Percentiles rank a stretch among this genome's conserved stretches.
Evolutionary conservation across 1,139 yeast species (phyloP).

Genomic region (Maudiozyma humilis): DNA sequence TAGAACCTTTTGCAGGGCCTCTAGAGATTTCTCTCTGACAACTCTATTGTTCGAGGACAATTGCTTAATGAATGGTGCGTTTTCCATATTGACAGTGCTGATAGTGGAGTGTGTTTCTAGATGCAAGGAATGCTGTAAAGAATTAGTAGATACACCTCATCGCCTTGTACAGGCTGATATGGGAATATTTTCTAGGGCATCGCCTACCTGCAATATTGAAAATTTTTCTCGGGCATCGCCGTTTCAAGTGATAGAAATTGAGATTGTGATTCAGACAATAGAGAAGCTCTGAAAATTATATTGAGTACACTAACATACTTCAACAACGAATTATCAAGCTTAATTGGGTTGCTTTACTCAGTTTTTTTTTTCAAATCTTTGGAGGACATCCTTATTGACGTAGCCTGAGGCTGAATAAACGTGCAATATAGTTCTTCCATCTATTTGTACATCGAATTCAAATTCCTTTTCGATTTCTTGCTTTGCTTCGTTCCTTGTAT

Average conservation of each 20-base stretch:
- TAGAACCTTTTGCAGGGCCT: slow-evolving; percentile 55
- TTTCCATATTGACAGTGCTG: slow-evolving; percentile 21
- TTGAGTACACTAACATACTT: too few species aligned
- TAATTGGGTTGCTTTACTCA: too few species aligned
- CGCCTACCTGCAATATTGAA: slow-evolving; percentile 1
- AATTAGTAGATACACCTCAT: too few species aligned
- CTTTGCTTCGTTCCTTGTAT: slow-evolving; percentile 20
- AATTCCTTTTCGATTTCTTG: slow-evolving; percentile 13
- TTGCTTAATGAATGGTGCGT: slow-evolving; percentile 58
- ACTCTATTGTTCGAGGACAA: slow-evolving; percentile 58
- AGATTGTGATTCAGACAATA: too few species aligned
- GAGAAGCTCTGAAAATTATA: too few species aligned
- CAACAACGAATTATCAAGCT: too few species aligned
- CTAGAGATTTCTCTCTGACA: slow-evolving; percentile 64
- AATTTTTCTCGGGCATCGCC: not conserved
- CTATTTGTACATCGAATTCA: slow-evolving; percentile 21
- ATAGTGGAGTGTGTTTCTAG: not conserved
- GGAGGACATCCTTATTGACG: too few species aligned
- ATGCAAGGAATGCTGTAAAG: not conserved
- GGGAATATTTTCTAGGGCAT: slow-evolving; percentile 7
- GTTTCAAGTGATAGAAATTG: not conserved
- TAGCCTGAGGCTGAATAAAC: too few species aligned
- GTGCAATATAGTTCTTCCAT: too few species aligned
- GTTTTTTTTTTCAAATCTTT: too few species aligned
- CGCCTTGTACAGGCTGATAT: too few species aligned